Evolutionary conservation across 352 stramenopile genomes (phyloP), one percentile per base, ranked within the genome.

Genomic region (Phytophthora ramorum): DNA sequence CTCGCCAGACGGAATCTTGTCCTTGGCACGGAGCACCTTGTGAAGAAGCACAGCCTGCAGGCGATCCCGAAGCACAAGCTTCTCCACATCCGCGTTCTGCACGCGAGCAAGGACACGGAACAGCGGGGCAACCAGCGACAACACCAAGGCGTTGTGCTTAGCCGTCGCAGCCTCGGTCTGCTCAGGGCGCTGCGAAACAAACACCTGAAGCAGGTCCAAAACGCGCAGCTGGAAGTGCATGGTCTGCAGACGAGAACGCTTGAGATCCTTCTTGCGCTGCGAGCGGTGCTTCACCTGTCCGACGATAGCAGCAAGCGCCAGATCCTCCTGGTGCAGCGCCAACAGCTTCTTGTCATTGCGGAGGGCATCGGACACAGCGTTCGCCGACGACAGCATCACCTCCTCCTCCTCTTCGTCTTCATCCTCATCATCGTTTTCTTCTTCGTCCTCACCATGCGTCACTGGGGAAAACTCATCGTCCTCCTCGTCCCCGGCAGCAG

Each of bases 191-290:
- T 81, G 69, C 10, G 71, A 71, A 20, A 81, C 82, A 58, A 91
- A 92, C 60, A 93, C 68, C 52, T 90, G 71, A 37, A 96, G 72
- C 67, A 96, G 57, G 50, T 96, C 86, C 19, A 96, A 53, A 30
- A 95, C 86, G 34, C 88, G 88, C 51, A 96, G 63, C 64, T 96
- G 87, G 73, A 96, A 96, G 75, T 96, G 88, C 53, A 94, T 75
- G 28, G 85, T 77, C 54, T 90, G 81, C 47, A 91, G 74, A 16
- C 77, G 76, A 51, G 83, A 69, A 16, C 73, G 75, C 73, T 94
- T 92, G 26, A 79, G 72, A 53, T 91, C 82, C 52, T 91, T 87
- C 76, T 95, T 95, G 71, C 76, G 77, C 62, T 89, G 79, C 45
- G 81, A 86, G 41, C 83, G 85, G 45, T 82, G 63, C 52, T 89